phyloP scores from a whole-genome alignment of 139 green algal species.

The Tetradesmus lagerheimii region DNA sequence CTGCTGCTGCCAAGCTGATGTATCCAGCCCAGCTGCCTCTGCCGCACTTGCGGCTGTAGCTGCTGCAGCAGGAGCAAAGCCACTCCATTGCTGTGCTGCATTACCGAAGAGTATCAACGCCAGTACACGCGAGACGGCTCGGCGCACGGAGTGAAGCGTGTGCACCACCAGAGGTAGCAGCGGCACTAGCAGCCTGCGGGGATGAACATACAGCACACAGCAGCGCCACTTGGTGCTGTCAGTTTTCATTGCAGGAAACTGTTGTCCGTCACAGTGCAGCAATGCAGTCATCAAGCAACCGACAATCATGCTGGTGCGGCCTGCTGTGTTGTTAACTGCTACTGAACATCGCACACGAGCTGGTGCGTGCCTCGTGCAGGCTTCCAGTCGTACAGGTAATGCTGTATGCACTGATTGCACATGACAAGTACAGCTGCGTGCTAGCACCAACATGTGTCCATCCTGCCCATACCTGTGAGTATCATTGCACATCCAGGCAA shows the following conservation, averaged over 20 bases:
- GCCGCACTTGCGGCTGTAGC: not conserved
- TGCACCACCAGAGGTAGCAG: slow-evolving; percentile 59
- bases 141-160: slow-evolving; percentile 55
- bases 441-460: not conserved
- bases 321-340: too few relatives aligned
- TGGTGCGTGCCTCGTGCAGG: too few relatives aligned
- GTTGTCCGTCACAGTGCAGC: too few relatives aligned
- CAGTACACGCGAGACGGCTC: slow-evolving; percentile 57
- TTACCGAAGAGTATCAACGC: slow-evolving; percentile 50
- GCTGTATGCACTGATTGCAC: too few relatives aligned
- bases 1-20: slow-evolving; percentile 10
- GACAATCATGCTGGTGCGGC: not conserved
- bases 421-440: too few relatives aligned
- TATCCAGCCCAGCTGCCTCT: not conserved
- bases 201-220: not conserved
- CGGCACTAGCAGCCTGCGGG: slow-evolving; percentile 36
- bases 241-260: too few relatives aligned
- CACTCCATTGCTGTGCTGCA: slow-evolving; percentile 55
- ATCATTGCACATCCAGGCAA: slow-evolving; percentile 43
- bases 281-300: not conserved
- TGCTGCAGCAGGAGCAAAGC: slow-evolving; percentile 33
- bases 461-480: slow-evolving; percentile 28
- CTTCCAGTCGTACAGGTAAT: too few relatives aligned
- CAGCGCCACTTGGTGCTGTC: too few relatives aligned
- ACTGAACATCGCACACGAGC: too few relatives aligned